Evolutionary conservation across 805 yeast species (phyloP), one percentile per base, ranked within the genome.

Genomic region (Hanseniaspora occidentalis): DNA sequence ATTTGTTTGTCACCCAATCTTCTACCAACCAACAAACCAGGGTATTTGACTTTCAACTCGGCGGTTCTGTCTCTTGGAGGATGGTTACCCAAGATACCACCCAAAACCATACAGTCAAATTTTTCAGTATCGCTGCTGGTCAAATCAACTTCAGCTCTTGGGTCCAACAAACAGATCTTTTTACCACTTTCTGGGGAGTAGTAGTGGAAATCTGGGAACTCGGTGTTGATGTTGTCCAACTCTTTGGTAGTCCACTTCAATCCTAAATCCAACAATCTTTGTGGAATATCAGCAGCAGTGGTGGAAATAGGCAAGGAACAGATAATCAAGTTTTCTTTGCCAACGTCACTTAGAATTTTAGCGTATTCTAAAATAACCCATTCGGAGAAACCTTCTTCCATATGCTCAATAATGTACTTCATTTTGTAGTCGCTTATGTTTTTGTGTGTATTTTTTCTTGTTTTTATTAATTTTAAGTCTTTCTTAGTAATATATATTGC

Each of bases 301-400:
- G 89, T 76, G 4, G 63, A 67, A 31, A 58, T 55, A 3, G 94
- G 89, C 23, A 88, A 65, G 1, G 96, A 86, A 0, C 94, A 75
- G 47, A 88, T 65, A 31, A 80, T 64, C 35, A 89, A 66, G 55
- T 86, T 84, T 21, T 75, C 79, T 16, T 66, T 63, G 2, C 96
- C 96, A 6, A 89, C 78, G 45, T 89, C 96, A 41, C 73, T 67
- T 37, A 86, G 74, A 44, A 89, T 88, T 51, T 82, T 84, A 21
- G 75, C 62, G 60, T 89, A 89, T 53, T 89, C 98, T 5, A 92
- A 67, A 22, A 74, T 71, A 34, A 89, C 97, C 98, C 98, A 89
- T 48, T 83, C 92, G 47, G 95, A 84, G 70, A 89, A 85, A 1
- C 95, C 97, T 45, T 77, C 82, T 61, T 89, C 98, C 96, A 89